phyloP scores from a whole-genome alignment of 179 eudicot genomes.

The Amaranthus tricolor region DNA sequence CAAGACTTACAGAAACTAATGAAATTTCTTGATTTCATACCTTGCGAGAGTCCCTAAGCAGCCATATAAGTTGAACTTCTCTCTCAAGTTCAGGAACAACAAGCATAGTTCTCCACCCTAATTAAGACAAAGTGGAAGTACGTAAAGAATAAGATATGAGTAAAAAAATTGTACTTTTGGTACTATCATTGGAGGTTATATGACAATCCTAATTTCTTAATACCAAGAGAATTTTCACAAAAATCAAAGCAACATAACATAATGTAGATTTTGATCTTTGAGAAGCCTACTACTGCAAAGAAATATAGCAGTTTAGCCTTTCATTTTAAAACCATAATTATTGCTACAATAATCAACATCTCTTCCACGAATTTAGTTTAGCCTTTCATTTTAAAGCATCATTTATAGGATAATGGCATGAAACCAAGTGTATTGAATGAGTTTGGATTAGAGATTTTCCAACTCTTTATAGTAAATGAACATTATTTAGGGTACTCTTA shows the following conservation, averaged over 20 bases:
- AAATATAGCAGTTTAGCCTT: not conserved
- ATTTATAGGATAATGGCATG: not conserved
- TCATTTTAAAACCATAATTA: not conserved
- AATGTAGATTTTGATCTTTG: not conserved
- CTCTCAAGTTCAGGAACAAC: slow-evolving; percentile 97
- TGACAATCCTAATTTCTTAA: not conserved
- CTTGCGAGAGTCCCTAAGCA: slow-evolving; percentile 71
- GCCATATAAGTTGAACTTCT: slow-evolving; percentile 79
- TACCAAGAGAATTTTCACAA: no score
- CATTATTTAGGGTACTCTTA: no score
- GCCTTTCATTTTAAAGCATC: not conserved
- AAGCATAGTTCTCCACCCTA: slow-evolving; percentile 99
- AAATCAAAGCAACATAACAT: not conserved
- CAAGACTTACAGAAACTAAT: not conserved
- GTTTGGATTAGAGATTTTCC: no score
- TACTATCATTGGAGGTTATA: not conserved
- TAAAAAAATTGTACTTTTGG: not conserved
- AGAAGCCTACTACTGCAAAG: not conserved
- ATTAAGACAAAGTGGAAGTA: slow-evolving; percentile 19
- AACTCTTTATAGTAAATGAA: no score
- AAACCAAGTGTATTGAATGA: not conserved
- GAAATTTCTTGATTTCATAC: slow-evolving; percentile 32
- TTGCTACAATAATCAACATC: not conserved
- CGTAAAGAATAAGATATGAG: not conserved
- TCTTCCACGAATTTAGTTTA: not conserved